phyloP scores from a whole-genome alignment of 768 basidiomycete species.

The Mycena albidolilacea region DNA sequence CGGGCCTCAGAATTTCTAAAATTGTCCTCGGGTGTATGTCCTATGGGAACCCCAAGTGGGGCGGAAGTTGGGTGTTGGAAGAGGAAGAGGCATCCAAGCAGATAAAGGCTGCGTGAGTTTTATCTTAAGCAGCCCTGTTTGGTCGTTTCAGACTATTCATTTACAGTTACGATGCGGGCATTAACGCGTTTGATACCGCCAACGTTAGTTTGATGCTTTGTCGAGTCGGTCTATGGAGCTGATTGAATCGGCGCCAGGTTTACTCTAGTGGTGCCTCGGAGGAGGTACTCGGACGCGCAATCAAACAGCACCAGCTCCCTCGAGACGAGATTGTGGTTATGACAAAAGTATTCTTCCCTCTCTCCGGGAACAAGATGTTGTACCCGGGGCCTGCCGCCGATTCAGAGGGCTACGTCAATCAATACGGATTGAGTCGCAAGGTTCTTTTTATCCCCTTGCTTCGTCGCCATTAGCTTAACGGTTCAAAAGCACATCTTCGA shows the following conservation, averaged over 20 bases:
- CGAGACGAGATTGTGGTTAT: constrained; percentile 54
- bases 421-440: constrained; percentile 53
- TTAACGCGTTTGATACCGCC: no score
- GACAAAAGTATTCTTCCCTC: constrained; percentile 45
- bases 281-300: constrained; percentile 54
- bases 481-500: constrained; percentile 63
- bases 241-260: no score
- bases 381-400: constrained; percentile 56
- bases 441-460: constrained; percentile 26
- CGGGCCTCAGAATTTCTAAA: constrained; percentile 15
- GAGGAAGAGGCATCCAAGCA: constrained; percentile 26
- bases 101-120: constrained; percentile 41
- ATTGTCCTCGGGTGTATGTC: constrained; percentile 30
- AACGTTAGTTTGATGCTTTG: no score
- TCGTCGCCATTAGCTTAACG: neutral
- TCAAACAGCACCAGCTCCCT: constrained; percentile 53
- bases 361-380: constrained; percentile 56
- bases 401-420: constrained; percentile 48
- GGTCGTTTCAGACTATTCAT: no score
- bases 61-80: constrained; percentile 4
- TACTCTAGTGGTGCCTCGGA: constrained; percentile 48
- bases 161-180: no score
- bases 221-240: no score
- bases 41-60: constrained; percentile 21
- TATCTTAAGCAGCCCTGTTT: neutral